Percentiles rank a stretch among this genome's conserved stretches.
Evolutionary conservation across 768 basidiomycete genomes (phyloP).

Genomic region (Phlebiopsis flavidoalba): DNA sequence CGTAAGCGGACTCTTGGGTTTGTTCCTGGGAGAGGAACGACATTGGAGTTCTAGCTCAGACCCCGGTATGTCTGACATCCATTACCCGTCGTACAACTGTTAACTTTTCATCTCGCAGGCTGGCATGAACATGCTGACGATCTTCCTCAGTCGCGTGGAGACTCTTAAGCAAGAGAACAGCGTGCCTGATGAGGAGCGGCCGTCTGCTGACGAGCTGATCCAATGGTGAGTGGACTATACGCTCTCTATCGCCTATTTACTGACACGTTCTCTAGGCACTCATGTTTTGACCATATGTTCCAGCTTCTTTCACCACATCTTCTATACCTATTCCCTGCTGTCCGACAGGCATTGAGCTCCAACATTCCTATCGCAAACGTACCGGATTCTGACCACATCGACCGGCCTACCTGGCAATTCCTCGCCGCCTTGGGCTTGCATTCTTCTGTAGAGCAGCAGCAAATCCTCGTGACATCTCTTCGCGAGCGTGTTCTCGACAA

Average conservation of each 20-base stretch:
- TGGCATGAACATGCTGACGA: constrained; percentile 84
- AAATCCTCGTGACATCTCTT: constrained; percentile 74
- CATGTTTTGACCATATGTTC: constrained; percentile 86
- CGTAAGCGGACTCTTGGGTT: constrained; percentile 79
- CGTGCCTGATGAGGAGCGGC: constrained; percentile 43
- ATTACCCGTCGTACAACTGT: not conserved
- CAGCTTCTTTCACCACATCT: constrained; percentile 73
- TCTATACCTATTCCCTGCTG: constrained; percentile 84
- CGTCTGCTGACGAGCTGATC: constrained; percentile 68
- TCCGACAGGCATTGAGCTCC: constrained; percentile 51
- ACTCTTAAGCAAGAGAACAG: constrained; percentile 73
- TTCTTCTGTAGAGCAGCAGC: constrained; percentile 83
- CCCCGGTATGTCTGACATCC: constrained; percentile 54
- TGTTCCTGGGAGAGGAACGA: constrained; percentile 79
- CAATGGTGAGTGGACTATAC: constrained; percentile 52
- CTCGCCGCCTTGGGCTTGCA: constrained; percentile 85
- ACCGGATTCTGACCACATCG: constrained; percentile 56
- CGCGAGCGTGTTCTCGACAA: constrained; percentile 94
- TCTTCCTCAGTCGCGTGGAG: constrained; percentile 91
- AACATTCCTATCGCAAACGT: constrained; percentile 30
- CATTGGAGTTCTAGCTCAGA: constrained; percentile 65
- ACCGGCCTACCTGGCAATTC: constrained; percentile 95
- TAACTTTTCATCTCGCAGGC: constrained; percentile 45
- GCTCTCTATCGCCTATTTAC: constrained; percentile 2
- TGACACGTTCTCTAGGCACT: constrained; percentile 49